Evolutionary conservation across 257 asterid species (phyloP), one percentile per base, ranked within the genome.

Genomic region (Gynochthodes officinalis): DNA sequence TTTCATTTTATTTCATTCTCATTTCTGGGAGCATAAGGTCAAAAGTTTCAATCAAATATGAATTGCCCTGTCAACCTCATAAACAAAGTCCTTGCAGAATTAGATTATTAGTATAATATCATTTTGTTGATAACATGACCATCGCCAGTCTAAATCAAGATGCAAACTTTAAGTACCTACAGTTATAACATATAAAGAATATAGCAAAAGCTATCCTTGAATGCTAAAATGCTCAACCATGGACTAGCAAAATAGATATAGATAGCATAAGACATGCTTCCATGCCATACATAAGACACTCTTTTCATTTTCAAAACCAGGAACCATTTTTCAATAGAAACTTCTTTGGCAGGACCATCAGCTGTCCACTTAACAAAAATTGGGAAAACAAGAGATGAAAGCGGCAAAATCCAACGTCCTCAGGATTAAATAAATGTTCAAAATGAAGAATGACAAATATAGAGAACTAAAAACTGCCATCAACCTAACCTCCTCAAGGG

Each of bases 291-390:
- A 25, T 28, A 50, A 57, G n/a, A n/a, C n/a, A 10, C 6, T 54
- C 0, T 27, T 2, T 11, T 27, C n/a, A n/a, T 25, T 57, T 12
- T 57, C 8, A 67, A 19, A 50, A 12, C 16, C 4, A n/a, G 32
- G 23, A 65, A 65, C 43, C 35, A 65, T 4, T 42, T 65, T 65
- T 43, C n/a, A n/a, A n/a, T n/a, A n/a, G n/a, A 12, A 64, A 44
- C 21, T 30, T 30, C 48, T 2, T 21, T 49, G 11, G 50, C 61
- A 49, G 19, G 50, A 30, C 30, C 9, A 10, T 4, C 7, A 30
- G 7, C 7, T 44, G 18, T 63, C 16, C 2, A 15, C 27, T 39
- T 32, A 12, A 32, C n/a, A n/a, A n/a, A n/a, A n/a, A n/a, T n/a
- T n/a, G n/a, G n/a, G n/a, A n/a, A n/a, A n/a, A n/a, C n/a, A n/a